Evolutionary conservation across 371 early-diverging fungal species (phyloP).

Genomic region (Smittium culicis): DNA sequence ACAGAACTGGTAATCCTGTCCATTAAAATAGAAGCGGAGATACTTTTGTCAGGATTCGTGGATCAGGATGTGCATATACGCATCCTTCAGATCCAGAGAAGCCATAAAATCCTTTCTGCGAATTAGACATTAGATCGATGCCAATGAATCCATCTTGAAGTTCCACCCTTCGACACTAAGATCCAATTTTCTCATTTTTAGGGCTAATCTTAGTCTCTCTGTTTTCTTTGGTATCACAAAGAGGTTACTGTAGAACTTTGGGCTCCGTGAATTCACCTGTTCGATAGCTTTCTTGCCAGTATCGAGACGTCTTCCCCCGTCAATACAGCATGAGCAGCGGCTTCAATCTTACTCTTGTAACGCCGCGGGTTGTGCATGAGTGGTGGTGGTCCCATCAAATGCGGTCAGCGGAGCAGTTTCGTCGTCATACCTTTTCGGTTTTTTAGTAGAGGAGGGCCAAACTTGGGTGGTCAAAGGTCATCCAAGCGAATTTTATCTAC

Average conservation of each 20-base stretch:
- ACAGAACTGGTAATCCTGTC: slow-evolving; percentile 32
- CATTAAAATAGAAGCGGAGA: slow-evolving; percentile 10
- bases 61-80: not conserved
- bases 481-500: too few relatives aligned
- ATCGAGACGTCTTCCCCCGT: not conserved
- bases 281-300: not conserved
- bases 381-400: not conserved
- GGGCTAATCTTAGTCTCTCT: not conserved
- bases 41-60: not conserved
- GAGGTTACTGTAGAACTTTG: not conserved
- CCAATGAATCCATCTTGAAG: not conserved
- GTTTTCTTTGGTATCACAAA: not conserved
- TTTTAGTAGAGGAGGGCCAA: too few relatives aligned
- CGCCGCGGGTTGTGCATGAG: too few relatives aligned
- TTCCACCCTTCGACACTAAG: not conserved
- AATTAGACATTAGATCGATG: not conserved
- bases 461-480: too few relatives aligned
- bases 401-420: not conserved
- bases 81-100: not conserved
- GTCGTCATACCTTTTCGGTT: too few relatives aligned
- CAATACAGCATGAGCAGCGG: not conserved
- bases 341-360: not conserved
- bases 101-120: not conserved
- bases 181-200: not conserved
- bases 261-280: not conserved